Base-by-base conservation (phyloP, 2,329 filamentous ascomycete genomes). In the Xylaria sp. region DNA sequence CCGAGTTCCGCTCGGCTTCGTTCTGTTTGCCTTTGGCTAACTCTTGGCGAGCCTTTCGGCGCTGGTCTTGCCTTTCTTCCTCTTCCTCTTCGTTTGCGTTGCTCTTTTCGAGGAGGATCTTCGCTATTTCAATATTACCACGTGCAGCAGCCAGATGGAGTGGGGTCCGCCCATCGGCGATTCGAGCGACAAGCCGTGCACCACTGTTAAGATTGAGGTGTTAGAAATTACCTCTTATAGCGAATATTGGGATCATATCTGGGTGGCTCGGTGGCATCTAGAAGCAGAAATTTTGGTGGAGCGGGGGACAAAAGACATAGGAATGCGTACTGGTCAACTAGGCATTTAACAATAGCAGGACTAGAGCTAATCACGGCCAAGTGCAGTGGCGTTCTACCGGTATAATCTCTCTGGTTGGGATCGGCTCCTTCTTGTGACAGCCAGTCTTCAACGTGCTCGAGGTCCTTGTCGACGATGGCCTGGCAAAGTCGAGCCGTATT, bases 101-200 rank as follows among this genome's bases (percentile, higher is more conserved):
- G 74, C 93, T 96, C 81, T 90, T 93, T 39, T 89, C 84, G 76
- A 97, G 86, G 12, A 97, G 81, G 7, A 90, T 87, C 69, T 86
- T 89, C 71, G 96, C 85, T 70, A 96, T 94, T 19, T 90, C 88
- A 1, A 82, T 76, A 70, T 89, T 82, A 0, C 93, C 93, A 24
- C 90, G 86, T 53, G 89, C 86, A 19, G 92, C 92, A 19, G 93
- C 93, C 34, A 97, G 82, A 78, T 97, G 93, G n/a, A 97, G 84
- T 8, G 93, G 91, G 2, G 93, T 97, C 72, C 88, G 87, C 3
- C 93, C 93, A 78, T 96, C 93, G 0, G 91, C 92, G 47, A 97
- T 78, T 58, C 93, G 88, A 58, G 92, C 86, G 27, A 93, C 87
- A 27, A 97, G 81, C 17, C 93, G 88, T 39, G 92, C 90, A 2